phyloP scores from a whole-genome alignment of 805 yeast species.

The Nakazawaea ambrosiae region DNA sequence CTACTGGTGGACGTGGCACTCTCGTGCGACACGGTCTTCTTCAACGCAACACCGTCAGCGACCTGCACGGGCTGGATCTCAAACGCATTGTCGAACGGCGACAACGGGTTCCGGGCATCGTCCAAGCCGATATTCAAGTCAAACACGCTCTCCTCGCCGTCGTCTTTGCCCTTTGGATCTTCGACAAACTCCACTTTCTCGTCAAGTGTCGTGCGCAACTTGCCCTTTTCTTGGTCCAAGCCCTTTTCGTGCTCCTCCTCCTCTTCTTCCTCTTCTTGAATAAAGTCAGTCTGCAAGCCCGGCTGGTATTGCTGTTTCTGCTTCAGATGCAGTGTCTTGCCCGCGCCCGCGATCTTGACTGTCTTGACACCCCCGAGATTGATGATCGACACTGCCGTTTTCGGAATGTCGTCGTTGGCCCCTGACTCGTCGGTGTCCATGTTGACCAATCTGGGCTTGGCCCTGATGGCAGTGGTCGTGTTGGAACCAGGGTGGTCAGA shows the following conservation, averaged over 20 bases:
- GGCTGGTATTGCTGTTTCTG: conserved; percentile 13
- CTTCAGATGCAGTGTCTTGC: conserved; percentile 8
- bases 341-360: conserved; percentile 2
- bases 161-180: conserved; percentile 15
- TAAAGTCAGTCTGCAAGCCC: conserved; percentile 17
- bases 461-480: conserved; percentile 71
- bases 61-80: neutral
- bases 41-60: neutral
- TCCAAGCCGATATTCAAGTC: conserved; percentile 6
- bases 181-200: conserved; percentile 20
- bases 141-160: conserved; percentile 8
- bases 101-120: neutral
- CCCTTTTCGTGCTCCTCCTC: conserved; percentile 6
- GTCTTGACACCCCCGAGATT: conserved; percentile 7
- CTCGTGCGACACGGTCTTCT: neutral
- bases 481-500: conserved; percentile 13
- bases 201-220: too few relatives aligned
- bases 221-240: neutral
- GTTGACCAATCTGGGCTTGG: conserved; percentile 64
- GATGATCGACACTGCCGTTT: conserved; percentile 6
- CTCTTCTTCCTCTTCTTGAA: conserved; percentile 17
- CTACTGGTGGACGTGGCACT: neutral
- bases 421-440: conserved; percentile 4
- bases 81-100: neutral
- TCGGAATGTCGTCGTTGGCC: conserved; percentile 1